Base-by-base conservation (phyloP, 2,329 filamentous ascomycete genomes). In the Xylaria sp. region DNA sequence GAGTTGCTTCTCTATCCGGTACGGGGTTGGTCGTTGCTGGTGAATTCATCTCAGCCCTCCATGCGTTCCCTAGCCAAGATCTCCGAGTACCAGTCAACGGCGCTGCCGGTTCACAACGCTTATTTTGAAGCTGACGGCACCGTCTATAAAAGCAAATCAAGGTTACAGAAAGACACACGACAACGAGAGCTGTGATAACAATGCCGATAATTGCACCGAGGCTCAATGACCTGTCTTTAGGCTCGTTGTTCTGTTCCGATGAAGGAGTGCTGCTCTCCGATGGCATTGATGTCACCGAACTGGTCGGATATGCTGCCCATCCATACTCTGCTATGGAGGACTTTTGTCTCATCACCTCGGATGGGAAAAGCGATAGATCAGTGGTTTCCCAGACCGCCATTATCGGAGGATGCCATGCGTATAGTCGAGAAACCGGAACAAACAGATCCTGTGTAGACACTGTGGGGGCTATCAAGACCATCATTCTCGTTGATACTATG, bases 401-500 rank as follows among this genome's bases (percentile, higher is more conserved):
- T 17, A 55, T 57, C 10, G 67, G 54, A 39, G 17, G 4, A 56
- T 60, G 57, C n/a, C 50, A 29, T 25, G 53, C 57, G 1, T 39
- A 5, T 36, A 60, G 47, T 38, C 27, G 17, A 56, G 39, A 62
- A 22, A 59, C 22, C 1, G 10, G 20, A 10, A 42, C 33, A 6
- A 38, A 49, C 9, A 56, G n/a, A 51, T 54, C 36, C 13, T 20
- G 11, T 7, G 25, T 15, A 11, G 38, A 17, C 27, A 60, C 55
- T 2, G 1, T 15, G 3, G 54, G 54, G 2, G 63, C 65, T 13
- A 49, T 25, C 3, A 62, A 36, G 5, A 38, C 57, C 10, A 36
- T 69, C 5, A 61, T 71, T 10, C 27, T 44, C n/a, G 51, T 55
- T 15, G 53, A 56, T 36, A 65, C 59, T 9, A 47, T 61, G 50